These are phyloP conservation scores for Citeromyces nyonsensis DNA, from an alignment of 805 yeast species.

Conservation along the genomic window DNA sequence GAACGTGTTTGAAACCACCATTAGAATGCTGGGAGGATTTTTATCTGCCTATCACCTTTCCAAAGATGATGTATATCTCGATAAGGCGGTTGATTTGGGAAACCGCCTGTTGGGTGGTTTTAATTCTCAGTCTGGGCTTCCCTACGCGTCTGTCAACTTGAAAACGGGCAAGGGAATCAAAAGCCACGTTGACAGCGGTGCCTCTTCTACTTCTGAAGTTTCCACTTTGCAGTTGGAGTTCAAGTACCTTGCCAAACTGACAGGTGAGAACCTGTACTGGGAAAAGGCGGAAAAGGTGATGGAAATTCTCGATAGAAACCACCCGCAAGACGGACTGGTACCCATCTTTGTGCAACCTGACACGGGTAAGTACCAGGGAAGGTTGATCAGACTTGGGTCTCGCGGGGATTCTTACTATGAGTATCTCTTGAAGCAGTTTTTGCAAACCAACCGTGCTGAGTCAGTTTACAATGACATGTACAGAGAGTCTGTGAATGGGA, in stretches of 20 bases:
- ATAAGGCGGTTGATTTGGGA: slow-evolving; percentile 72
- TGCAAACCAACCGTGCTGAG: slow-evolving; percentile 53
- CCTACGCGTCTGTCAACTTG: slow-evolving; percentile 68
- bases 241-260: slow-evolving; percentile 63
- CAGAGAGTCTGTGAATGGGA: slow-evolving; percentile 62
- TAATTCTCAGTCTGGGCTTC: slow-evolving; percentile 51
- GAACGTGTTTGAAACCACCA: slow-evolving; percentile 87
- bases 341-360: slow-evolving; percentile 73
- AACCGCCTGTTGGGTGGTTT: slow-evolving; percentile 58
- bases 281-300: slow-evolving; percentile 60
- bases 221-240: slow-evolving; percentile 79
- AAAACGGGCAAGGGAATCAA: slow-evolving; percentile 41
- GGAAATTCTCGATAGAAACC: slow-evolving; percentile 48
- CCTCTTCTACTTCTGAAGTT: slow-evolving; percentile 82
- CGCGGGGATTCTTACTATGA: slow-evolving; percentile 92
- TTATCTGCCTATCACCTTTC: slow-evolving; percentile 67
- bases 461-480: slow-evolving; percentile 57
- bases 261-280: slow-evolving; percentile 76
- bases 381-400: slow-evolving; percentile 66
- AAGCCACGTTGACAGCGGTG: slow-evolving; percentile 57
- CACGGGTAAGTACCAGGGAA: slow-evolving; percentile 52
- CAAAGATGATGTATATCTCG: slow-evolving; percentile 52
- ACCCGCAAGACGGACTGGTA: slow-evolving; percentile 59
- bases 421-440: slow-evolving; percentile 70
- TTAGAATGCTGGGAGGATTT: slow-evolving; percentile 88